Evolutionary conservation across 1,139 yeast genomes (phyloP).

Genomic region (Yamadazyma dendronema): DNA sequence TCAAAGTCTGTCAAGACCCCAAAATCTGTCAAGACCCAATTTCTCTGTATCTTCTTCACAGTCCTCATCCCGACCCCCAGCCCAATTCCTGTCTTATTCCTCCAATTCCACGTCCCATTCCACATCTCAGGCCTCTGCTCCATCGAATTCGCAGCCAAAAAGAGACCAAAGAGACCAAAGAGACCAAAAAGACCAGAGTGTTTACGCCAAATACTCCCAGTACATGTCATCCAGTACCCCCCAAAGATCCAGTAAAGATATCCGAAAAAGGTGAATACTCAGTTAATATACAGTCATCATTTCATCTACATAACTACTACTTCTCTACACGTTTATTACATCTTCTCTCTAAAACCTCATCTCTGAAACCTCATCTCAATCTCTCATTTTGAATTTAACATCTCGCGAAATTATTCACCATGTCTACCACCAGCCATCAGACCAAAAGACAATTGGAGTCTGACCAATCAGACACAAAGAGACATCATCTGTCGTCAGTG

Average conservation of each 20-base stretch:
- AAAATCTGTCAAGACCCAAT: no score
- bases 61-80: neutral
- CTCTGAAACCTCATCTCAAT: neutral
- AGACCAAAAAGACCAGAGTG: constrained; percentile 2
- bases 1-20: no score
- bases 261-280: constrained; percentile 1
- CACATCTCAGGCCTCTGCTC: neutral
- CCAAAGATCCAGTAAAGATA: constrained; percentile 4
- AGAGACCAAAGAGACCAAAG: no score
- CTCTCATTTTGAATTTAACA: no score
- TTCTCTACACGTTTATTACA: no score
- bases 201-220: constrained; percentile 32
- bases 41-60: no score
- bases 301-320: no score
- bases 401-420: neutral
- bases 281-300: neutral
- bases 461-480: constrained; percentile 4
- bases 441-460: constrained; percentile 7
- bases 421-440: neutral
- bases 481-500: neutral
- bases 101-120: neutral
- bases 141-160: neutral
- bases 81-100: neutral
- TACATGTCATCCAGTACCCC: constrained; percentile 16
- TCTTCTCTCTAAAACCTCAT: no score